These are phyloP conservation scores for Colletotrichum gloeosporioides DNA, from an alignment of 2,329 filamentous ascomycete genomes.

Conservation along the genomic window DNA sequence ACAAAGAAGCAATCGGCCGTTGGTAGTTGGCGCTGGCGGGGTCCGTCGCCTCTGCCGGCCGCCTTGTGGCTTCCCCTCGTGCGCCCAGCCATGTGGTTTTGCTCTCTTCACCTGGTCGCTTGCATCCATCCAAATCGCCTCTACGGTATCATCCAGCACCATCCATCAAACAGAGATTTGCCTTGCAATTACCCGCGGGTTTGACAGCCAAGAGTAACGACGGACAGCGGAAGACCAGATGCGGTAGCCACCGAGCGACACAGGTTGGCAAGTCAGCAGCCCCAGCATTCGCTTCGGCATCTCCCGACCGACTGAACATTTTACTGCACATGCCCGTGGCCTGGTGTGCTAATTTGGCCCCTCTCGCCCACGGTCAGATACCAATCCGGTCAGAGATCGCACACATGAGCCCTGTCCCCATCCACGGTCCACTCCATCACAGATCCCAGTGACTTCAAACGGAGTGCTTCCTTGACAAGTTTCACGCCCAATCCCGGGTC, in stretches of 20 bases:
- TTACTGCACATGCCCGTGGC: conserved; percentile 18
- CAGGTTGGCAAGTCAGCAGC: not conserved
- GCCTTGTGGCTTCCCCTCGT: conserved; percentile 3
- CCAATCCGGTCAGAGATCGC: conserved; percentile 36
- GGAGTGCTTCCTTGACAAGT: conserved; percentile 35
- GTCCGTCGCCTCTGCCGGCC: not conserved
- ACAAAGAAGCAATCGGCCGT: conserved; percentile 5
- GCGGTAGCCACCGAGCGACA: not conserved
- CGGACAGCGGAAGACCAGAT: not conserved
- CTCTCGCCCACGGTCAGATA: conserved; percentile 28
- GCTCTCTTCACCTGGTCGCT: not conserved
- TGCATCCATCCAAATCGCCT: conserved; percentile 8
- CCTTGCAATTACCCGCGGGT: not conserved
- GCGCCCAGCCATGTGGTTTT: conserved; percentile 21
- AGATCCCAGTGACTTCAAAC: conserved; percentile 21
- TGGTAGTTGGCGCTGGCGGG: conserved; percentile 3
- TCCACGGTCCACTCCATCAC: conserved; percentile 19
- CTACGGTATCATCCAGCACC: not conserved
- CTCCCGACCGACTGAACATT: conserved; percentile 19
- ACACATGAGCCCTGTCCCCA: conserved; percentile 22
- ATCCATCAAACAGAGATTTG: not conserved
- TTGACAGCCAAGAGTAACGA: not conserved
- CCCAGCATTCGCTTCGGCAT: conserved; percentile 19
- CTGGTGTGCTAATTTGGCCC: conserved; percentile 5
- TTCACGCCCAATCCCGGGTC: conserved; percentile 45